Base-by-base conservation (phyloP, 495 filamentous ascomycete species). In the Podospora fimiseda region DNA sequence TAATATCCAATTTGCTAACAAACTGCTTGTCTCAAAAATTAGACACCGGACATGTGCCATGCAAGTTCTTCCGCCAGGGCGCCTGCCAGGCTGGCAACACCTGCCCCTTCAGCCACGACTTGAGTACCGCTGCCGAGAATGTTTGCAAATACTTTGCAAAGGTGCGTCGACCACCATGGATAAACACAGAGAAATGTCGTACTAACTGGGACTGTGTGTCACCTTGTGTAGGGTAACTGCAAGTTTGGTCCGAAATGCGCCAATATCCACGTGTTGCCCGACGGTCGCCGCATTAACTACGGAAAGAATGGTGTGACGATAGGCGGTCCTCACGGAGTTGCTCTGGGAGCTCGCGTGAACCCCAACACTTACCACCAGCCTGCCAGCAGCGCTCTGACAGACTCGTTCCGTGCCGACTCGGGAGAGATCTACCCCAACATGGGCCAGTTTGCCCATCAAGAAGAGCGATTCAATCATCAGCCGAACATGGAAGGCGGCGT, bases 91-190 rank as follows among this genome's bases (percentile, higher is more conserved):
- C 93, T 43, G 93, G 93, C 58, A 86, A 86, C 64, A 88, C 90
- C 42, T 98, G 93, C 73, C 93, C 93, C 37, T 98, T 97, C 73
- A 86, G 90, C 54, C 93, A 98, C 72, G 91, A 90, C 42, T 81
- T 87, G 53, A 85, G 92, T 67, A 71, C 83, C 18, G 77, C 89
- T 19, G 78, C 83, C 23, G 89, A 94, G 53, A 88, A 84, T 55
- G 85, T 90, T 41, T 98, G 93, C 81, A 97, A 97, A 74, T 98
- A 97, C 72, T 98, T 97, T 59, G 83, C 89, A 55, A 98, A 96
- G 85, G 92, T 95, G 77, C 60, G 81, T 60, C 20, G 43, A 30
- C 52, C 44, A 22, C 44, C 18, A 33, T n/a, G n/a, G n/a, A n/a
- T n/a, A n/a, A n/a, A n/a, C n/a, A n/a, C n/a, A n/a, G n/a, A n/a